Evolutionary conservation across 208 protist genomes (phyloP), one percentile per base, ranked within the genome.

Genomic region (Leishmania tarentolae): DNA sequence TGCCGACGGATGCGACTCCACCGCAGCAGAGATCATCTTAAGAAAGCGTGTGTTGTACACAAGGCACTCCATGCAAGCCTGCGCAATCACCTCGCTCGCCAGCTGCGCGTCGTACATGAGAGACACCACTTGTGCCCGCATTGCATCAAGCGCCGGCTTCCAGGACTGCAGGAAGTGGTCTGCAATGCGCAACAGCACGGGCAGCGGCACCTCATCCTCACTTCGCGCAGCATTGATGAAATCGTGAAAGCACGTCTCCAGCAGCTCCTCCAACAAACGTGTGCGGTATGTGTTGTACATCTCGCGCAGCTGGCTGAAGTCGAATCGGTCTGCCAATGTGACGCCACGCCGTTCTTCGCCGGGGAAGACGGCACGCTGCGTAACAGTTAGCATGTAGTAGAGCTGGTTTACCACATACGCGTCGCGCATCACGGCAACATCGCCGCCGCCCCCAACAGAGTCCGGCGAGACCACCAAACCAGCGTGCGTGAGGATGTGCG

Each of bases 21-120:
- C 53, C 1, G 83, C 83, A 19, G 53, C 65, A 3, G 90, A 83
- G 8, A 95, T 77, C 63, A 86, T 83, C 53, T 79, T 86, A 31
- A 94, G 86, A 56, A 96, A 95, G 15, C 90, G 86, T 24, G 91
- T 92, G 76, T 97, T 97, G 85, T 87, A 91, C 68, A 96, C 80
- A 15, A 97, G 84, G 56, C 86, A 88, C 59, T 97, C 89, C 86
- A 94, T 96, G 84, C 94, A 97, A 17, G 86, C 84, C 79, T 97
- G 92, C 68, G 91, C 92, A 0, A 92, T 86, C 5, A 94, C 50
- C 74, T 96, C 92, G n/a, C 86, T 84, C 40, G 87, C 81, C 31
- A 92, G 82, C 44, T 68, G 81, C 1, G 79, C 50, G 44, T 94
- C 83, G 47, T 78, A 68, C 47, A 97, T 79, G 52, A 95, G 80